Percentiles rank a stretch among this genome's conserved stretches.
phyloP scores from a whole-genome alignment of 495 filamentous ascomycete genomes.

The Penicillium atrosanguineum region DNA sequence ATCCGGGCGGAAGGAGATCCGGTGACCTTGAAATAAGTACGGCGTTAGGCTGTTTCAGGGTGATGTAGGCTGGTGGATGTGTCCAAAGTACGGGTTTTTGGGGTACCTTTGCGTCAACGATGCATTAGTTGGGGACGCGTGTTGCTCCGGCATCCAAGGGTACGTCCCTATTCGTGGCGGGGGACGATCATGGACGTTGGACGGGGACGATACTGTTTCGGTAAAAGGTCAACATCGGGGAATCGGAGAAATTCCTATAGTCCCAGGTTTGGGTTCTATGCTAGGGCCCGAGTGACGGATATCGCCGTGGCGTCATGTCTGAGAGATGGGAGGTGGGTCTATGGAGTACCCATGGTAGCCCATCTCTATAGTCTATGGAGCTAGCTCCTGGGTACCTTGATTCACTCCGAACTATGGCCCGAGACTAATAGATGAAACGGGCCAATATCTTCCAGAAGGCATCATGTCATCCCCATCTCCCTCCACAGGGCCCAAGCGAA shows the following conservation, averaged over 20 bases:
- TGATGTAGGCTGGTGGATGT: background rate
- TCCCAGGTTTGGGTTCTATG: background rate
- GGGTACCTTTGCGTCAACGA: background rate
- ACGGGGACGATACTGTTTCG: background rate
- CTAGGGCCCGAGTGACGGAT: background rate
- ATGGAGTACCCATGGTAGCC: background rate
- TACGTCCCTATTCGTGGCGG: background rate
- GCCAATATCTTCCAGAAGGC: background rate
- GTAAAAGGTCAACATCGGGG: background rate
- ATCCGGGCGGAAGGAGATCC: background rate
- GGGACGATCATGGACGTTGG: background rate
- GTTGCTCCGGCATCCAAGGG: background rate
- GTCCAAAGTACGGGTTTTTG: background rate
- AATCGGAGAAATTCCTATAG: background rate
- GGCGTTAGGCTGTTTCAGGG: background rate
- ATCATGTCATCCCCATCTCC: background rate
- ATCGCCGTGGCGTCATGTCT: too few relatives aligned
- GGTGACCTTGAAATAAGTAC: background rate
- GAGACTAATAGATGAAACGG: background rate
- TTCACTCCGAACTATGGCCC: background rate
- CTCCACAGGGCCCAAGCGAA: background rate
- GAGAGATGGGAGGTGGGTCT: background rate
- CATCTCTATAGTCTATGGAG: background rate
- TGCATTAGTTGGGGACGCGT: background rate
- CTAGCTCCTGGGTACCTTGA: background rate